phyloP scores from a whole-genome alignment of 768 basidiomycete genomes.

The Royoungia palumana region DNA sequence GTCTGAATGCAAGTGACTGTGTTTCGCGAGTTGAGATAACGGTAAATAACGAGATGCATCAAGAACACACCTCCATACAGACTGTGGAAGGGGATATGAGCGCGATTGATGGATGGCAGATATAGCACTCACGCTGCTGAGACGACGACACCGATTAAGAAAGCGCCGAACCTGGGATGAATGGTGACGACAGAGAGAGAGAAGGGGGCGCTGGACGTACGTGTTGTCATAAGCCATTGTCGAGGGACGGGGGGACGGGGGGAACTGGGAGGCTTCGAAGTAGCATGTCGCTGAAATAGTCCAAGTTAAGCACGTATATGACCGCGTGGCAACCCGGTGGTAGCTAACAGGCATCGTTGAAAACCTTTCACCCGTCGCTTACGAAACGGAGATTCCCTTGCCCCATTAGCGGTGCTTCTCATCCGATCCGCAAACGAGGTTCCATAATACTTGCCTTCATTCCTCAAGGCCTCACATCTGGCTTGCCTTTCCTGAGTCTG shows the following conservation, averaged over 20 bases:
- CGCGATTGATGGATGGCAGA: not conserved
- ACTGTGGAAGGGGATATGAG: constrained; percentile 27
- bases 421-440: constrained; percentile 11
- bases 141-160: constrained; percentile 51
- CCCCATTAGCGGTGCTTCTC: constrained; percentile 17
- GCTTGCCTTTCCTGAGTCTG: not conserved
- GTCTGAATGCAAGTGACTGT: constrained; percentile 57
- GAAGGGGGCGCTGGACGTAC: constrained; percentile 23
- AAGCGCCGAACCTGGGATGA: constrained; percentile 47
- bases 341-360: constrained; percentile 22
- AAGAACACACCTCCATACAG: constrained; percentile 46
- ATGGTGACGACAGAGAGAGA: constrained; percentile 1
- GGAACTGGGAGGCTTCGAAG: not conserved
- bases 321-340: constrained; percentile 13
- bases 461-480: constrained; percentile 1
- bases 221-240: constrained; percentile 37
- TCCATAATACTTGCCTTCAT: constrained; percentile 19
- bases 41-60: not conserved
- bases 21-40: constrained; percentile 1
- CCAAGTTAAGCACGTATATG: not conserved
- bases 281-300: not conserved
- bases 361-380: constrained; percentile 23
- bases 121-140: constrained; percentile 45
- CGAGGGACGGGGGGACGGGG: not conserved
- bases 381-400: constrained; percentile 13